These are phyloP conservation scores for Penicillium cosmopolitanum DNA, from an alignment of 495 filamentous ascomycete species.

Conservation along the genomic window DNA sequence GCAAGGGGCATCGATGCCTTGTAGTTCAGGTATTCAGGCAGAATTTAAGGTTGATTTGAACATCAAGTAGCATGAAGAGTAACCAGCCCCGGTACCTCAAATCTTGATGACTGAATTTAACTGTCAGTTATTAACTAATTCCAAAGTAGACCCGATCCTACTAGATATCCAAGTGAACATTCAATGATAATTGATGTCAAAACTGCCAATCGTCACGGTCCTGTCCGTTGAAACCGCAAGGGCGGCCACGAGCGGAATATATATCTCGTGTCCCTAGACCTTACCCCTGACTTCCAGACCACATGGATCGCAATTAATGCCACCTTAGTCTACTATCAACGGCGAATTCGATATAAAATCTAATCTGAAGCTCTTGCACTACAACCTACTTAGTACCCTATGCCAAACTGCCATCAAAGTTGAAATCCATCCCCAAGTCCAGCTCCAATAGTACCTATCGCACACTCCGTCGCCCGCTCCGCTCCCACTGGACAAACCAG, in stretches of 20 bases:
- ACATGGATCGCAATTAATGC: neutral
- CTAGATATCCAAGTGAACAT: no score
- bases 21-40: no score
- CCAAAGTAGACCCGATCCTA: no score
- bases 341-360: neutral
- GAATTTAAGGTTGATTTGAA: no score
- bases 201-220: no score
- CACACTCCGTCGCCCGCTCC: neutral
- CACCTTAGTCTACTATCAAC: neutral
- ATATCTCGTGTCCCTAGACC: constrained; percentile 1
- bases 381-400: neutral
- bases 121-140: no score
- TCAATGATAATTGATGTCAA: no score
- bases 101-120: no score
- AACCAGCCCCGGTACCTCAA: no score
- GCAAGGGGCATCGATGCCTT: no score
- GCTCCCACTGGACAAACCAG: neutral
- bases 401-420: neutral
- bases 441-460: neutral
- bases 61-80: no score
- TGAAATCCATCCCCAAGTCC: neutral
- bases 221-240: constrained; percentile 6
- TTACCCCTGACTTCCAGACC: constrained; percentile 3
- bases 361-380: neutral
- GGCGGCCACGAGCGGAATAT: neutral